phyloP scores from a whole-genome alignment of 768 basidiomycete genomes.

The Hericium erinaceus region DNA sequence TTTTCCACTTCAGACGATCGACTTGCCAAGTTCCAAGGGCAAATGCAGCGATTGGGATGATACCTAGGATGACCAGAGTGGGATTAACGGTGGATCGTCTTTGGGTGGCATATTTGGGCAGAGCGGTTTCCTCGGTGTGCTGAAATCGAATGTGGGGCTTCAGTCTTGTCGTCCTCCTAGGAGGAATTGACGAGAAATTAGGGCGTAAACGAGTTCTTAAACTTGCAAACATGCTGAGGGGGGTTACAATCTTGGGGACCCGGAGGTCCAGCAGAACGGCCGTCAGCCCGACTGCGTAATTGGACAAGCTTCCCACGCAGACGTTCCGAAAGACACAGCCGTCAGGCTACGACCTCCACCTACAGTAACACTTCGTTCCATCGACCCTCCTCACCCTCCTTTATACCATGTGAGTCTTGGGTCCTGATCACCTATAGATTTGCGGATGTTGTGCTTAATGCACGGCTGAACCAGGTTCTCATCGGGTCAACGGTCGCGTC shows the following conservation, averaged over 20 bases:
- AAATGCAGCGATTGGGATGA: constrained; percentile 87
- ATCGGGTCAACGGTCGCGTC: constrained; percentile 17
- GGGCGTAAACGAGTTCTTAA: neutral
- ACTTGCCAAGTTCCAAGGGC: constrained; percentile 92
- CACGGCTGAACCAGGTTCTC: constrained; percentile 19
- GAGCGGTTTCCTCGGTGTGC: constrained; percentile 2
- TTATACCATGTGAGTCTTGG: constrained; percentile 5
- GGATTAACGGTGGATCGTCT: constrained; percentile 58
- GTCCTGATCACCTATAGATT: constrained; percentile 3
- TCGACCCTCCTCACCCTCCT: neutral
- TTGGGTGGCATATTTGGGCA: constrained; percentile 40
- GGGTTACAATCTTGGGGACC: too few species aligned
- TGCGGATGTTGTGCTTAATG: neutral
- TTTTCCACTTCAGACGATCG: constrained; percentile 89
- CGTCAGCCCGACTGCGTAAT: neutral
- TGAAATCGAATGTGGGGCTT: constrained; percentile 2
- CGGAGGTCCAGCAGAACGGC: neutral
- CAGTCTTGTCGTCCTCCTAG: neutral
- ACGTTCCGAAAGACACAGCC: neutral
- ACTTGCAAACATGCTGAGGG: neutral
- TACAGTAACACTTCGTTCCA: too few species aligned
- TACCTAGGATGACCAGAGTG: constrained; percentile 65
- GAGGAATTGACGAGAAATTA: neutral
- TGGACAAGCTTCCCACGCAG: neutral
- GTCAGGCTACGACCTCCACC: neutral